These are phyloP conservation scores for Marasmius fiardii DNA, from an alignment of 1,284 basidiomycete species.

Conservation along the genomic window DNA sequence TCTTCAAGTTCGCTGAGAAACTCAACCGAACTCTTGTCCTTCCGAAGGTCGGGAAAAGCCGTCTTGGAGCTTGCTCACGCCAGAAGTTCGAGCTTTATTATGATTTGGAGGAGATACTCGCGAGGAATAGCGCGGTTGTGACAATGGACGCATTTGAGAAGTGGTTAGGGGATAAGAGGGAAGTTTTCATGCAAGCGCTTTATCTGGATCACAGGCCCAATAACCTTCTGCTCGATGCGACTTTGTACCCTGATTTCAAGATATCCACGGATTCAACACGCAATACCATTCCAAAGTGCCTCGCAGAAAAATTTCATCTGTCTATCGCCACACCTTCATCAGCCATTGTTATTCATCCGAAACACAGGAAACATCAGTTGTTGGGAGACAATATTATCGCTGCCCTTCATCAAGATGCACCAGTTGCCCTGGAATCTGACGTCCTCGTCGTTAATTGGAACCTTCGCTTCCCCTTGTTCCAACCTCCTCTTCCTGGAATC, in stretches of 20 bases:
- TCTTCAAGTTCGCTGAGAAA: constrained; percentile 35
- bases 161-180: background rate
- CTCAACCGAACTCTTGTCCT: constrained; percentile 50
- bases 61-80: constrained; percentile 42
- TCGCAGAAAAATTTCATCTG: background rate
- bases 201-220: background rate
- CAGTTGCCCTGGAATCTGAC: constrained; percentile 18
- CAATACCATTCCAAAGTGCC: background rate
- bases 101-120: constrained; percentile 23
- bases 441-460: constrained; percentile 46
- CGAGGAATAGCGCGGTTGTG: background rate
- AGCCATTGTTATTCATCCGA: background rate
- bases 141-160: background rate
- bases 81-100: constrained; percentile 46
- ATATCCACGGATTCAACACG: background rate
- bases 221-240: background rate
- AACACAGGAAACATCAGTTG: background rate
- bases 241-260: background rate
- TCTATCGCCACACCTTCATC: background rate
- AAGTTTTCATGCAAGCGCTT: background rate
- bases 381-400: background rate
- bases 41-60: constrained; percentile 47
- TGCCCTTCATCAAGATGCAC: constrained; percentile 6
- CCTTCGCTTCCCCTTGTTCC: constrained; percentile 38
- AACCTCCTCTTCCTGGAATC: constrained; percentile 13